phyloP scores from a whole-genome alignment of 2,329 filamentous ascomycete genomes.

The Drechslera avenae region DNA sequence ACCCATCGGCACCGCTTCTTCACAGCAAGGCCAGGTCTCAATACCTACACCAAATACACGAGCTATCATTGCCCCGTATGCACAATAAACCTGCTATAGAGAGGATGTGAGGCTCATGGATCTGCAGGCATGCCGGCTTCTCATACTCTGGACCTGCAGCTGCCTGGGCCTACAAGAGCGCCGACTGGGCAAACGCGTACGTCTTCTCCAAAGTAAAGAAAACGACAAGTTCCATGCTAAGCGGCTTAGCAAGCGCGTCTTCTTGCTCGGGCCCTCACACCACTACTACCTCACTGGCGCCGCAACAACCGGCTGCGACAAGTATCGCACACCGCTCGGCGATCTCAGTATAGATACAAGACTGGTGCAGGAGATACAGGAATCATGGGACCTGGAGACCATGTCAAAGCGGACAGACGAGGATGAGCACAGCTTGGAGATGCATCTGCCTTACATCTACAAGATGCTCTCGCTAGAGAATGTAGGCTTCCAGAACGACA shows the following conservation, averaged over 20 bases:
- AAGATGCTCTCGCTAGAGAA: constrained; percentile 65
- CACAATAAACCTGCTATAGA: constrained; percentile 8
- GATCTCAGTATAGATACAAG: constrained; percentile 67
- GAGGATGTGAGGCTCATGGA: constrained; percentile 33
- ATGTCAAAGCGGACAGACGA: constrained; percentile 74
- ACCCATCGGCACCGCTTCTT: constrained; percentile 58
- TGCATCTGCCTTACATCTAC: constrained; percentile 94
- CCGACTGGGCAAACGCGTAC: constrained; percentile 78
- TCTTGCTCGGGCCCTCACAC: constrained; percentile 91
- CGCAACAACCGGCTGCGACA: constrained; percentile 73
- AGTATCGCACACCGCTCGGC: constrained; percentile 77
- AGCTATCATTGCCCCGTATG: constrained; percentile 91
- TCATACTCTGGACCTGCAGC: constrained; percentile 88
- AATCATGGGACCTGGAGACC: constrained; percentile 35
- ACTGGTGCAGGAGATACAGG: constrained; percentile 55
- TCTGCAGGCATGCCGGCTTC: constrained; percentile 85
- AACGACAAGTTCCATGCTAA: neutral
- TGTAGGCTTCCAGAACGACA: constrained; percentile 39
- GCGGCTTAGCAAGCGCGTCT: constrained; percentile 73
- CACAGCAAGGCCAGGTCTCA: constrained; percentile 43
- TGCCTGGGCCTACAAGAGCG: constrained; percentile 89
- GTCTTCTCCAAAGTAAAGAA: constrained; percentile 27
- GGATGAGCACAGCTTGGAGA: constrained; percentile 90
- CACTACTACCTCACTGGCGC: constrained; percentile 79
- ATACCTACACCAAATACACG: constrained; percentile 77